A percentile compares a stretch with the other conserved stretches of the same genome.
Evolutionary conservation across 2,329 filamentous ascomycete species (phyloP).

Genomic region (Colletotrichum sp.): DNA sequence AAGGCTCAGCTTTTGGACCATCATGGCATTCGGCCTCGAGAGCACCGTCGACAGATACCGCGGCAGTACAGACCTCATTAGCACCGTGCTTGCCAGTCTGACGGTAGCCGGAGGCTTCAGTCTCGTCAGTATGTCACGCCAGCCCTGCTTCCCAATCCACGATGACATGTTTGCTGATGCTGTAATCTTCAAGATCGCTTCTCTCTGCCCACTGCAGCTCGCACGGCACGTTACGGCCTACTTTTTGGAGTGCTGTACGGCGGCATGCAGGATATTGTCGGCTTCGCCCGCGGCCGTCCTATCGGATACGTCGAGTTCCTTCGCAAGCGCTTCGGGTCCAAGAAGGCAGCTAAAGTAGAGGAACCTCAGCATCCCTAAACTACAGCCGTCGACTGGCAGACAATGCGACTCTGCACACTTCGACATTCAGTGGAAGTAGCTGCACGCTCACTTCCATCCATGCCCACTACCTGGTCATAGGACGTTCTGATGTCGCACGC

Average conservation of each 20-base stretch:
- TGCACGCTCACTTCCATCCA: background rate
- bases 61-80: slow-evolving; percentile 75
- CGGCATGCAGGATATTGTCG: slow-evolving; percentile 77
- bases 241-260: slow-evolving; percentile 82
- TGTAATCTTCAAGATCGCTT: slow-evolving; percentile 68
- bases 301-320: slow-evolving; percentile 78
- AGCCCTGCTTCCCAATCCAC: background rate
- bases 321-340: slow-evolving; percentile 41
- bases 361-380: background rate
- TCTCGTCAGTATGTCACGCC: slow-evolving; percentile 71
- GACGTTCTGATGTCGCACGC: background rate
- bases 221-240: slow-evolving; percentile 81
- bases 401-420: accelerated
- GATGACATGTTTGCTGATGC: background rate
- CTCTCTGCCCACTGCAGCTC: slow-evolving; percentile 75
- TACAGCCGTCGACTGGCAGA: background rate
- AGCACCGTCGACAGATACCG: slow-evolving; percentile 81
- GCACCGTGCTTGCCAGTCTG: slow-evolving; percentile 82
- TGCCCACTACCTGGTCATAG: background rate
- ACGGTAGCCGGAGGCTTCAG: slow-evolving; percentile 88
- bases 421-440: background rate
- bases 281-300: slow-evolving; percentile 71
- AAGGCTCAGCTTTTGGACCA: slow-evolving; percentile 74
- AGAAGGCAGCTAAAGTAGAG: background rate
- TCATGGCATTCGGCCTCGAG: slow-evolving; percentile 81